Conservation (phyloP, 305 asterid species). For the Euphrasia arctica region DNA sequence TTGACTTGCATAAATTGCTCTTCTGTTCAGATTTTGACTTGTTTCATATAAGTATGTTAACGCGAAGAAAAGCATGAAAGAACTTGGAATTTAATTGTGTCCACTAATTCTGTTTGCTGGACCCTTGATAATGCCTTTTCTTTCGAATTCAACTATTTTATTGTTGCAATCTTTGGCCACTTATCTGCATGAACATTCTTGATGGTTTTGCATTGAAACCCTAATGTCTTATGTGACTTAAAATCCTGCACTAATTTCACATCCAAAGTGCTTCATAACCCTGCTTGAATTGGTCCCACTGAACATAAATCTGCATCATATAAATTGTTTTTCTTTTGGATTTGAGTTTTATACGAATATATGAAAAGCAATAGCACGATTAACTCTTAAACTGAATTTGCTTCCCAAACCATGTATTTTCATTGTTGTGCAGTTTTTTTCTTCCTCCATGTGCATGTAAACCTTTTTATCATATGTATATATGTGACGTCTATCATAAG, state of each 20-base stretch:
- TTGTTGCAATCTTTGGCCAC: slow-evolving; percentile 12
- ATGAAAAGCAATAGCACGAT: slow-evolving; percentile 3
- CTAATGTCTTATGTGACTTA: neutral
- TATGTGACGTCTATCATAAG: too few relatives aligned
- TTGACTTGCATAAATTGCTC: neutral
- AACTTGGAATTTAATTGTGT: neutral
- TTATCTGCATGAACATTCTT: slow-evolving; percentile 2
- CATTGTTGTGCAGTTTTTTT: neutral
- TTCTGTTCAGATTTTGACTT: neutral
- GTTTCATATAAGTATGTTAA: slow-evolving; percentile 1
- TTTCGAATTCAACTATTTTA: neutral
- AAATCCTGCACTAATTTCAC: slow-evolving; percentile 1
- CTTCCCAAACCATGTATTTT: too few relatives aligned
- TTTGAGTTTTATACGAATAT: neutral
- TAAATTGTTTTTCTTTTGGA: neutral
- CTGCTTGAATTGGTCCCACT: neutral
- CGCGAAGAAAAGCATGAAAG: slow-evolving; percentile 13
- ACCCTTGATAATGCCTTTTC: too few relatives aligned
- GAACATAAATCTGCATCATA: neutral
- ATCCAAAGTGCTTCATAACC: slow-evolving; percentile 8
- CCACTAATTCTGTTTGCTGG: neutral
- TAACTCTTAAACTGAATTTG: too few relatives aligned
- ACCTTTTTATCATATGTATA: neutral
- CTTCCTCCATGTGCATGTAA: neutral
- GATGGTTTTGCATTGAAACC: slow-evolving; percentile 12